Evolutionary conservation across 306 rosid genomes (phyloP), one percentile per base, ranked within the genome.

Genomic region (Alnus glutinosa): DNA sequence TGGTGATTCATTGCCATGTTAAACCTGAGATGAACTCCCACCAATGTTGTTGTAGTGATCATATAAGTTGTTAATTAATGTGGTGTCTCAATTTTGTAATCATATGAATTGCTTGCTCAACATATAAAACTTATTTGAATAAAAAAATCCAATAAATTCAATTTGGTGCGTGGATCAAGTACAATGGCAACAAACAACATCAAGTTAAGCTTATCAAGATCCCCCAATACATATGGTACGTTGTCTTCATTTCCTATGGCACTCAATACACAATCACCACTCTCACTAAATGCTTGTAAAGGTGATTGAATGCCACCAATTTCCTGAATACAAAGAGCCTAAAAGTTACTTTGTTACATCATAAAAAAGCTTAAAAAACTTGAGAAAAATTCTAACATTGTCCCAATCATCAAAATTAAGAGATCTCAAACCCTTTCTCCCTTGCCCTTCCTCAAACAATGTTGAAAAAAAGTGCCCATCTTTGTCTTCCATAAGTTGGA

Each of bases 361-460:
- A 70, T 70, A 70, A 28, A 54, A 74, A 5, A 30, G 0, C 11
- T 71, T 75, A 0, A 55, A 15, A 18, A 64, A 55, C 46, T 15
- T 59, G 0, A 81, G 10, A 48, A 81, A 58, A 4, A 3, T 28
- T 2, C 11, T 18, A 11, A 52, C 70, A 30, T 39, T 71, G 0
- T 61, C 70, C 85, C 78, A 71, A 76, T 76, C 75, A 5, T 32
- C 16, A 18, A 5, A 2, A 1, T 10, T 3, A n/a, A 73, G 80
- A n/a, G 75, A 46, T 15, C 66, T 46, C 19, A 54, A 54, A n/a
- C 58, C 58, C 15, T 6, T 15, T 14, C 3, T 67, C 32, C 34
- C 32, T 54, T 4, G 44, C 32, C 57, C 52, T 55, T 28, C 1
- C 13, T 4, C 30, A 9, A 0, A 0, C 9, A 63, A 66, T 1